These are phyloP conservation scores for Ilex asprella DNA, from an alignment of 257 asterid genomes.

Conservation along the genomic window DNA sequence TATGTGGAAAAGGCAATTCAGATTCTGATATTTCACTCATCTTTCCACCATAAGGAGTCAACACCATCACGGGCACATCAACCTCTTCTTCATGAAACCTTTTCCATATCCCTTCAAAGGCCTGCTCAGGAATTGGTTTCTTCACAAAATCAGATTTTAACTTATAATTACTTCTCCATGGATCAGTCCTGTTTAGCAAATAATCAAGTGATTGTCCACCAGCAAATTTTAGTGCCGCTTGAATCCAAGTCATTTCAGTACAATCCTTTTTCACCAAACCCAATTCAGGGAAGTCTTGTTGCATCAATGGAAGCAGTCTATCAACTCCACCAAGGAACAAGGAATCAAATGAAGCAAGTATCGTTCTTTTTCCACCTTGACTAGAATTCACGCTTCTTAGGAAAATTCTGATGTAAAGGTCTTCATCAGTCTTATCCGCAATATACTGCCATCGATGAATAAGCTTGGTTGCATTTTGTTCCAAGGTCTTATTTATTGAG, in stretches of 20 bases:
- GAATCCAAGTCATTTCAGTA: not conserved
- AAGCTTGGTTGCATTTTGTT: not conserved
- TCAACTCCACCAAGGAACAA: conserved; percentile 1
- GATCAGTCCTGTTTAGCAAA: too few relatives aligned
- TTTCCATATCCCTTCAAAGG: not conserved
- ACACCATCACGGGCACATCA: not conserved
- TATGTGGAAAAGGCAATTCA: too few relatives aligned
- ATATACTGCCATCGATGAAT: not conserved
- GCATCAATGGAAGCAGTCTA: not conserved
- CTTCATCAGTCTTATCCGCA: not conserved
- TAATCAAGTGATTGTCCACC: not conserved
- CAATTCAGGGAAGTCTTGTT: too few relatives aligned
- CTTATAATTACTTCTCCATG: not conserved
- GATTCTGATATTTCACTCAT: not conserved
- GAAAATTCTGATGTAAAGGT: not conserved
- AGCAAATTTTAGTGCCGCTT: not conserved
- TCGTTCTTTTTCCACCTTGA: not conserved
- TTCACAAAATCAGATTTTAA: not conserved
- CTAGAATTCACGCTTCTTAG: not conserved
- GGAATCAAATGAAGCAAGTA: not conserved
- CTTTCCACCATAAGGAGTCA: not conserved
- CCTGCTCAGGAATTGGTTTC: not conserved
- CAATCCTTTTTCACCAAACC: too few relatives aligned
- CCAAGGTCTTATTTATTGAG: not conserved
- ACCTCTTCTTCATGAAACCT: not conserved